Evolutionary conservation across 2,329 filamentous ascomycete genomes (phyloP).

Genomic region (Achaetomium macrosporum): DNA sequence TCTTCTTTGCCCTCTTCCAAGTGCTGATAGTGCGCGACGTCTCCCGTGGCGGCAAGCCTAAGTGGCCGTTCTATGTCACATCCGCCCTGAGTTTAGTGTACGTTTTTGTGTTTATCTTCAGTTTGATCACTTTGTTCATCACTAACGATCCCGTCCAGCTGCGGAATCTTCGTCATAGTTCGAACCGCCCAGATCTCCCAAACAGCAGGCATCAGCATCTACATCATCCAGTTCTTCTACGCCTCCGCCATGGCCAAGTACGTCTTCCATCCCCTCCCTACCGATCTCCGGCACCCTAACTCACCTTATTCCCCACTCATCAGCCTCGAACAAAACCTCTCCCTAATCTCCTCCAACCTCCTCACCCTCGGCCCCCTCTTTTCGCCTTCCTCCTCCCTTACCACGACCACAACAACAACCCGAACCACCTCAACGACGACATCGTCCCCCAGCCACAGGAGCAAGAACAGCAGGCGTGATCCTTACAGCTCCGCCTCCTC

Average conservation of each 20-base stretch:
- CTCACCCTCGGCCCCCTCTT: conserved; percentile 32
- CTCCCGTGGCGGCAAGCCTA: conserved; percentile 24
- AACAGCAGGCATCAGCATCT: conserved; percentile 25
- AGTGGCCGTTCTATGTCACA: conserved; percentile 33
- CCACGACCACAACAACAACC: conserved; percentile 9
- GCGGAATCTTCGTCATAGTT: conserved; percentile 29
- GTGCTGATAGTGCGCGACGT: conserved; percentile 30
- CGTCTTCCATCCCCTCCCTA: conserved; percentile 4
- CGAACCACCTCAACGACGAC: background rate
- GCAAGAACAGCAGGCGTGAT: background rate
- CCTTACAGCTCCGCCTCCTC: background rate
- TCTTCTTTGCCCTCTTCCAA: conserved; percentile 33
- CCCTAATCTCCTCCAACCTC: conserved; percentile 34
- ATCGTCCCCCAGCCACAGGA: conserved; percentile 9
- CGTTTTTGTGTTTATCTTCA: conserved; percentile 9
- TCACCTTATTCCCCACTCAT: background rate
- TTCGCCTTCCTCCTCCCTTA: conserved; percentile 7
- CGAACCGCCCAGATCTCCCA: conserved; percentile 33
- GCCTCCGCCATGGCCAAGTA: conserved; percentile 32
- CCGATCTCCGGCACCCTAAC: background rate
- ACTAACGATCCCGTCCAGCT: conserved; percentile 20
- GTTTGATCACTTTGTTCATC: too few relatives aligned
- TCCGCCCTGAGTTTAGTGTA: conserved; percentile 29
- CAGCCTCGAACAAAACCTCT: conserved; percentile 35
- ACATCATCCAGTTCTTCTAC: conserved; percentile 29